Base-by-base conservation (phyloP, 2,329 filamentous ascomycete genomes). In the Lachnellula hyalina region DNA sequence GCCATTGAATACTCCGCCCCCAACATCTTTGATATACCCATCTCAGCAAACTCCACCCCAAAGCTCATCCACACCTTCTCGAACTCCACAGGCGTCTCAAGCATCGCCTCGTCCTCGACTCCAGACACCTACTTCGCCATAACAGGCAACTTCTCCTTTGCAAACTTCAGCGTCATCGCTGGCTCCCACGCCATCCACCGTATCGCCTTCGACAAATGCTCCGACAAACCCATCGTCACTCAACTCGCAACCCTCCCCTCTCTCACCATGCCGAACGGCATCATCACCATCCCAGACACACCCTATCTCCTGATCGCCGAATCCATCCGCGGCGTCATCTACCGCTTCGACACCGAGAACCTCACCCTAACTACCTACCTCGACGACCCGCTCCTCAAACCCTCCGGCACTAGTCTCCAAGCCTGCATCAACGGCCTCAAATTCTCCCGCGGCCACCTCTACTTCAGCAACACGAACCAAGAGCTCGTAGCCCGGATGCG, bases 1-100 rank as follows among this genome's bases (percentile, higher is more conserved):
- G 51, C 67, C 32, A 70, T 68, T 5, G 58, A 64, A 28, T 61
- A 69, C 12, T 64, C 62, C 3, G 48, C 68, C 32, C 48, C 53
- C 7, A 44, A 36, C 32, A 35, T 55, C 32, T 55, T 25, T 17
- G 35, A 51, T 25, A 64, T 64, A 50, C 54, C 58, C 19, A 65
- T 67, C 1, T 42, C 58, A 2, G 36, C 60, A 3, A 49, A 56
- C 21, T 61, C 60, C 1, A 47, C 53, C 14, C 53, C 65, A 35
- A 58, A 59, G 2, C 63, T 67, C 6, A 48, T 53, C 14, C 17
- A 40, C 45, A 51, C 53, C 14, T 55, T 55, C n/a, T 42, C 46
- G 36, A 48, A 52, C 25, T 35, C 28, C 19, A 46, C 19, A 3
- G 53, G 53, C 2, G 44, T 52, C 41, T 47, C 48, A 25, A 47